Percentiles rank a stretch among this genome's conserved stretches.
Evolutionary conservation across 805 yeast genomes (phyloP).

Genomic region (Zygoascus tannicola): DNA sequence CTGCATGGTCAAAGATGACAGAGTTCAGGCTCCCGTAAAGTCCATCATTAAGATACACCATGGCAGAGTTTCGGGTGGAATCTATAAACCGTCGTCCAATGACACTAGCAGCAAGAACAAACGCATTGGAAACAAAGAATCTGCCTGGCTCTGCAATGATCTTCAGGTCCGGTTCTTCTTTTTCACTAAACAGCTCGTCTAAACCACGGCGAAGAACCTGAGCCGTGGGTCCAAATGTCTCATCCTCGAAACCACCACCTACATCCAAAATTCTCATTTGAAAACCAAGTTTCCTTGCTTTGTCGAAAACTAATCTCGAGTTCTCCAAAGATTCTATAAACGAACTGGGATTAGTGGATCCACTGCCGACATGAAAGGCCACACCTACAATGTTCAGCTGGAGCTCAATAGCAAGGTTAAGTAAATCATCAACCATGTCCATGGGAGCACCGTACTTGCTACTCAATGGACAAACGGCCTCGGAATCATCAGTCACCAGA

Average conservation of each 20-base stretch:
- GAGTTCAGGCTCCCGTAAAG: constrained; percentile 94
- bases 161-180: constrained; percentile 33
- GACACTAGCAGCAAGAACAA: constrained; percentile 73
- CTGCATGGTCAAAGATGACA: constrained; percentile 84
- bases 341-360: constrained; percentile 65
- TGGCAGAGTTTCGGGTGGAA: constrained; percentile 37
- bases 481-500: constrained; percentile 80
- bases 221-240: constrained; percentile 50
- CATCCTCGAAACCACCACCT: constrained; percentile 83
- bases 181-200: constrained; percentile 39
- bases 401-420: constrained; percentile 52
- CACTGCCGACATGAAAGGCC: constrained; percentile 94
- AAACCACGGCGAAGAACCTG: constrained; percentile 47
- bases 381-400: constrained; percentile 69
- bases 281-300: constrained; percentile 41
- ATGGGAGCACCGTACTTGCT: constrained; percentile 83
- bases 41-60: constrained; percentile 90
- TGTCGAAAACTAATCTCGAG: constrained; percentile 57
- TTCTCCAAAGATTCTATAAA: constrained; percentile 64
- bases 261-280: constrained; percentile 57
- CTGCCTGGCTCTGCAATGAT: constrained; percentile 94
- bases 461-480: constrained; percentile 76
- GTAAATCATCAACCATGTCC: constrained; percentile 41
- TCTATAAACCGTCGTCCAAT: constrained; percentile 66
- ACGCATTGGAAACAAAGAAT: constrained; percentile 74